These are phyloP conservation scores for Penstemon eatonii DNA, from an alignment of 257 asterid genomes.

Conservation along the genomic window DNA sequence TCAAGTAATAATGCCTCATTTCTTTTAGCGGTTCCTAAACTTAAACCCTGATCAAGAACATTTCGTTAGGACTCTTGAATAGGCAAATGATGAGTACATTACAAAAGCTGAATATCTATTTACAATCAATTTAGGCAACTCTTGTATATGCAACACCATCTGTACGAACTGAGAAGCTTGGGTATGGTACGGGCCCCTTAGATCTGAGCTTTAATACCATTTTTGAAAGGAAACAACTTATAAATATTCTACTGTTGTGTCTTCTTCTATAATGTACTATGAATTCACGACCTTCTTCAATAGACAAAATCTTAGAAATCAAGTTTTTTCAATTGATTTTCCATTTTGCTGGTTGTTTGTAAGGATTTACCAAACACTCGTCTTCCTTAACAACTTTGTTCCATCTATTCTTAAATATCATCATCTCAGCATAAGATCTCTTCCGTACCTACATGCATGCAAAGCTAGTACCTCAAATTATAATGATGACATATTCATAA, in stretches of 20 bases:
- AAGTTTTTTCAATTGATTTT: constrained; percentile 10
- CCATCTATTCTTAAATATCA: constrained; percentile 62
- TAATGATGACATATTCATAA: no score
- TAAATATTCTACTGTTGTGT: not conserved
- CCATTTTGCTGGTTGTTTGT: constrained; percentile 17
- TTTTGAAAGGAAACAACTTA: not conserved
- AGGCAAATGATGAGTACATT: no score
- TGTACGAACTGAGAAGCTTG: no score
- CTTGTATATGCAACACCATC: no score
- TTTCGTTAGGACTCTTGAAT: no score
- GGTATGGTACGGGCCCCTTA: no score
- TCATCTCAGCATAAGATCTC: constrained; percentile 67
- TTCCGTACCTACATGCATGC: constrained; percentile 50
- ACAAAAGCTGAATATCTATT: no score
- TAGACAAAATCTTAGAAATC: not conserved
- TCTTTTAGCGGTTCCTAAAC: no score
- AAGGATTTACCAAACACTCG: constrained; percentile 76
- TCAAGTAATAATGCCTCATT: no score
- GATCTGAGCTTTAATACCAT: not conserved
- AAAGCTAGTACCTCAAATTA: not conserved
- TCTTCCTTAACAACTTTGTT: constrained; percentile 53
- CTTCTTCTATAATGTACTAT: not conserved
- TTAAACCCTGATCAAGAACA: no score
- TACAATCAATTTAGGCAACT: no score
- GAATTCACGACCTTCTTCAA: not conserved